These are phyloP conservation scores for Diaporthe sp. DNA, from an alignment of 2,329 filamentous ascomycete species.

Conservation along the genomic window DNA sequence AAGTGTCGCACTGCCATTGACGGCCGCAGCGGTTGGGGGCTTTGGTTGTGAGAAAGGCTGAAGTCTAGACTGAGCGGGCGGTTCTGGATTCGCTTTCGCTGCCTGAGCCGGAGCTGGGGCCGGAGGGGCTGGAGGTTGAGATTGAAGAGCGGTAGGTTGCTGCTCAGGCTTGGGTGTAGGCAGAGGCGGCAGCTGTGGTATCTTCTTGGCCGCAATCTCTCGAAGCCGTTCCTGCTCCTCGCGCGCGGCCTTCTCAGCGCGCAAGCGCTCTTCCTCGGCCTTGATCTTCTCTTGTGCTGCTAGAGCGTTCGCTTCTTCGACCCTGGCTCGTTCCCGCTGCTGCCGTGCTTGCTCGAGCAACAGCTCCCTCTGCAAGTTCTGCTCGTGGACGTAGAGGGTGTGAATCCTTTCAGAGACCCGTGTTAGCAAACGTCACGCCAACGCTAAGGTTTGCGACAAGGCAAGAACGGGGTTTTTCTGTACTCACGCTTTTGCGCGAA, in stretches of 20 bases:
- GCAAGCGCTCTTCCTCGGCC: constrained; percentile 46
- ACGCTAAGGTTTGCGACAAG: neutral
- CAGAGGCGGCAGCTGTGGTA: constrained; percentile 37
- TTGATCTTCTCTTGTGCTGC: constrained; percentile 48
- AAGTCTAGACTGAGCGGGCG: neutral
- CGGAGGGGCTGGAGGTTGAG: constrained; percentile 28
- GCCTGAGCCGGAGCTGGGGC: constrained; percentile 25
- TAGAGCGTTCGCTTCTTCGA: constrained; percentile 29
- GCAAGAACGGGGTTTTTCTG: neutral
- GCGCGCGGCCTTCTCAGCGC: constrained; percentile 36
- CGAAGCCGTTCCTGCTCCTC: constrained; percentile 34
- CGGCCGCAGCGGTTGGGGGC: neutral
- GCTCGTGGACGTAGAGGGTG: constrained; percentile 46
- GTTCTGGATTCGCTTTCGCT: neutral
- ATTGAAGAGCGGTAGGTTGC: constrained; percentile 30
- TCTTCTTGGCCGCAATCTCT: constrained; percentile 36
- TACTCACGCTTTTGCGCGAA: constrained; percentile 40
- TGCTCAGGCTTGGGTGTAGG: neutral
- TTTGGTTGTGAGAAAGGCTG: neutral
- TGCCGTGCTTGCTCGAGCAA: constrained; percentile 46
- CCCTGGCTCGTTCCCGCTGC: constrained; percentile 44
- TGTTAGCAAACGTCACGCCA: constrained; percentile 13
- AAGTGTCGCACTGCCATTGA: constrained; percentile 35
- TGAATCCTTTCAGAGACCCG: constrained; percentile 47
- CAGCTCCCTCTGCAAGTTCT: constrained; percentile 46